phyloP scores from a whole-genome alignment of 768 basidiomycete species.

The Galerina sulciceps region DNA sequence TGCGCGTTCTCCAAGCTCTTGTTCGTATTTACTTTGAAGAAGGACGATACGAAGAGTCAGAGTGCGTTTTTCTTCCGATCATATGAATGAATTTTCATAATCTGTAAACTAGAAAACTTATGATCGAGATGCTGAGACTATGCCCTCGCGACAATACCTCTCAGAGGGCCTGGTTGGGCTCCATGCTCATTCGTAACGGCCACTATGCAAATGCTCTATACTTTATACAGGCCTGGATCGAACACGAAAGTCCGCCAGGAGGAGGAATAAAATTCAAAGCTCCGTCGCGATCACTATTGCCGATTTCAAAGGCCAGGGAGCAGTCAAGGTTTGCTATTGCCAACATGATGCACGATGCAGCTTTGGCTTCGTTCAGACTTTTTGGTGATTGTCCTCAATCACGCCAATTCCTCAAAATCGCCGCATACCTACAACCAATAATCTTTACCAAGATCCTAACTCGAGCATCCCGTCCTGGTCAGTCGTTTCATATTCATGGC shows the following conservation, averaged over 20 bases:
- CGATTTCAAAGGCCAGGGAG: too few relatives aligned
- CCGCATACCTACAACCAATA: slow-evolving; percentile 34
- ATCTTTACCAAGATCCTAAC: slow-evolving; percentile 44
- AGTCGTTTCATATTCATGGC: neutral
- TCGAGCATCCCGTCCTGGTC: slow-evolving; percentile 19
- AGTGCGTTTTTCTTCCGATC: too few relatives aligned
- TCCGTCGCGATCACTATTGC: slow-evolving; percentile 14
- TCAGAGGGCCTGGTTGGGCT: slow-evolving; percentile 40
- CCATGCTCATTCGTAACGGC: slow-evolving; percentile 36
- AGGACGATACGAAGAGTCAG: slow-evolving; percentile 22
- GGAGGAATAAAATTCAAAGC: slow-evolving; percentile 31
- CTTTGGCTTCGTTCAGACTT: slow-evolving; percentile 44
- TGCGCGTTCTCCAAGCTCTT: slow-evolving; percentile 44
- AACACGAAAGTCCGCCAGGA: slow-evolving; percentile 13
- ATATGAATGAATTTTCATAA: too few relatives aligned
- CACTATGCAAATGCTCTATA: slow-evolving; percentile 43
- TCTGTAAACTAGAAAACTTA: too few relatives aligned
- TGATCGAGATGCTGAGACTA: slow-evolving; percentile 22
- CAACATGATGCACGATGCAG: slow-evolving; percentile 30
- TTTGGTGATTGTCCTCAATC: slow-evolving; percentile 43
- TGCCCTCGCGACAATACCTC: slow-evolving; percentile 46
- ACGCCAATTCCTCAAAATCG: slow-evolving; percentile 42
- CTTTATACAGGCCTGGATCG: slow-evolving; percentile 38
- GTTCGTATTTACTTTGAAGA: slow-evolving; percentile 37
- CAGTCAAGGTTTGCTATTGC: too few relatives aligned